A percentile compares a stretch with the other conserved stretches of the same genome.
phyloP scores from a whole-genome alignment of 164 flowering plant species.

The Litsea cubeba region DNA sequence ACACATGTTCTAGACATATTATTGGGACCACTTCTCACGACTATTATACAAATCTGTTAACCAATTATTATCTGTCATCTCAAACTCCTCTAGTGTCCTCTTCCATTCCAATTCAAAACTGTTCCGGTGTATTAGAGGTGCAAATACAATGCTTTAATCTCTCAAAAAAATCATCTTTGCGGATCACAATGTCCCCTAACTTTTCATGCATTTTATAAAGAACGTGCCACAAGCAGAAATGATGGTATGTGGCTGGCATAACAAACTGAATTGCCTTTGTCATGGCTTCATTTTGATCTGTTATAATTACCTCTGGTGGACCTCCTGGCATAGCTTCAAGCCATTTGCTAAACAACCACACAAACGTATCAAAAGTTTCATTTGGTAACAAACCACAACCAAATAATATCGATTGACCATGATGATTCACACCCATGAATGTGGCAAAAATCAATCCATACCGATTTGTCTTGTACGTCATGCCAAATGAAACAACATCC shows the following conservation, averaged over 20 bases:
- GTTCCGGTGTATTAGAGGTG: neutral
- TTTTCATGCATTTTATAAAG: neutral
- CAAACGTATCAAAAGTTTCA: slow-evolving; percentile 2
- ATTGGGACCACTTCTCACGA: neutral
- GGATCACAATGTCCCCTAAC: neutral
- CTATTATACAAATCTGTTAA: neutral
- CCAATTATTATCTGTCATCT: neutral
- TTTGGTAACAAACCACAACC: slow-evolving; percentile 5
- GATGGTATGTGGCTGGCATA: neutral
- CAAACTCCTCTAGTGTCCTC: neutral
- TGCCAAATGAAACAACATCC: neutral
- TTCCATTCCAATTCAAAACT: slow-evolving; percentile 5
- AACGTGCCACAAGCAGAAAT: neutral
- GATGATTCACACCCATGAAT: slow-evolving; percentile 8
- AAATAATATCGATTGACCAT: neutral
- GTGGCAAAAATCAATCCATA: neutral
- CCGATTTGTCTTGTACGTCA: neutral
- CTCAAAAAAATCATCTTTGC: neutral
- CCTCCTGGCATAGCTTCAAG: slow-evolving; percentile 4
- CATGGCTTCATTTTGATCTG: slow-evolving; percentile 3
- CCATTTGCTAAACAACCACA: slow-evolving; percentile 6
- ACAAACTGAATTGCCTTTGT: neutral
- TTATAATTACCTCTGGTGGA: slow-evolving; percentile 4
- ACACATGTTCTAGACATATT: too few relatives aligned
- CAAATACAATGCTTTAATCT: neutral